Evolutionary conservation across 2,329 filamentous ascomycete genomes (phyloP).

Genomic region (Exserohilum rostratum): DNA sequence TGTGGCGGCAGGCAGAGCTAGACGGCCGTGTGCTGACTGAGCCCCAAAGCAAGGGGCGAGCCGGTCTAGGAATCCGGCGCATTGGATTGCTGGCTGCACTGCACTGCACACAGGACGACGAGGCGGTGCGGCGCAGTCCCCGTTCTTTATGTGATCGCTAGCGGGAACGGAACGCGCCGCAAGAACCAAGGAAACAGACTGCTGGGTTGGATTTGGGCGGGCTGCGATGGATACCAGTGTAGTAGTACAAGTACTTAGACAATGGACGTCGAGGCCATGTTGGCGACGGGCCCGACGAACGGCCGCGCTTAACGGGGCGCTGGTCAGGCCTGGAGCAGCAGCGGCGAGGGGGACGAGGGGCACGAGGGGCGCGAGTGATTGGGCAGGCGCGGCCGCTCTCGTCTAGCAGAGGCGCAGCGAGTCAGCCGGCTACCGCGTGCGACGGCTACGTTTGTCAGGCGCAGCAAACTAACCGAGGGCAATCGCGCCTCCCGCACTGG

Average conservation of each 20-base stretch:
- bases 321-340: slow-evolving; percentile 14
- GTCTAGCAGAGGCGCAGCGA: slow-evolving; percentile 9
- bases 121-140: slow-evolving; percentile 21
- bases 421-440: slow-evolving; percentile 11
- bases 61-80: background rate
- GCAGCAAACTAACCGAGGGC: slow-evolving; percentile 7
- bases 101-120: slow-evolving; percentile 2
- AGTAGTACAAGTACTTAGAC: background rate
- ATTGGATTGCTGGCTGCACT: slow-evolving; percentile 10
- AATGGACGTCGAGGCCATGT: too few relatives aligned
- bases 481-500: too few relatives aligned
- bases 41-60: slow-evolving; percentile 7
- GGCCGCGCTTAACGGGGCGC: slow-evolving; percentile 26
- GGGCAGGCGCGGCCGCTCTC: slow-evolving; percentile 38
- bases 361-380: slow-evolving; percentile 23
- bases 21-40: slow-evolving; percentile 17
- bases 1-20: slow-evolving; percentile 21
- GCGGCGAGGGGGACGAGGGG: slow-evolving; percentile 16
- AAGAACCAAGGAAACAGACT: slow-evolving; percentile 23
- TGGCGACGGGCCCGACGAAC: slow-evolving; percentile 13
- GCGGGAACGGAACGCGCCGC: slow-evolving; percentile 38
- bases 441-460: slow-evolving; percentile 21
- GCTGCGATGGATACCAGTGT: background rate
- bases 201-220: slow-evolving; percentile 13
- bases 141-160: slow-evolving; percentile 30